Base-by-base conservation (phyloP, 2,329 filamentous ascomycete genomes). In the Talaromyces sp. region DNA sequence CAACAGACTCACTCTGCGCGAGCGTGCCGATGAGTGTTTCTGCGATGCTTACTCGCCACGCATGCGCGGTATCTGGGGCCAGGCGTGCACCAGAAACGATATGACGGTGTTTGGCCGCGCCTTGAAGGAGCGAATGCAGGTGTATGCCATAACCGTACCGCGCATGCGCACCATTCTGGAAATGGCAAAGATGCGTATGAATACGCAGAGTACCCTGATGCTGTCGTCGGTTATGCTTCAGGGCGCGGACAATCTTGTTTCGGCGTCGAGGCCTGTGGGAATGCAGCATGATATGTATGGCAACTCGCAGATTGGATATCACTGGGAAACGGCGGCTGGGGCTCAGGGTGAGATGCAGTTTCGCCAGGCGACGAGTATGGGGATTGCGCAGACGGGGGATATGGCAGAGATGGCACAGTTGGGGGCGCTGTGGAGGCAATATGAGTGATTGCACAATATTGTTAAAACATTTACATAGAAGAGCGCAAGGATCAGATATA, bases 291-390 rank as follows among this genome's bases (percentile, higher is more conserved):
- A 40, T 40, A 2, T 40, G 36, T 61, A 61, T 40, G 60, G 60
- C 0, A 61, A 31, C 28, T 8, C 60, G 1, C 60, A 61, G 16
- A 31, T 61, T 16, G 60, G 60, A 18, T 61, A 51, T 36, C 40
- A 44, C 42, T 58, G 51, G n/a, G 60, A 57, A 5, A 61, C 60
- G 4, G 28, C 47, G n/a, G 44, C 55, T 6, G 60, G 60, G 16
- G 60, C 60, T 9, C 60, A 61, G 47, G 60, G 60, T 18, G 60
- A 55, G 28, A 50, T 50, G 55, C 60, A 61, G 36, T 61, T 61
- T 53, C 60, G 57, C 5, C 60, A 61, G 34, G 60, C 60, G 6
- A 12, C 57, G 18, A 55, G 23, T 28, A 61, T 61, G 60, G 57
- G 57, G 6, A 44, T 61, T 50, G 56, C 60, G 5, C 50, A n/a